Conservation (phyloP, 495 filamentous ascomycete genomes). For the Oleoguttula mirabilis region DNA sequence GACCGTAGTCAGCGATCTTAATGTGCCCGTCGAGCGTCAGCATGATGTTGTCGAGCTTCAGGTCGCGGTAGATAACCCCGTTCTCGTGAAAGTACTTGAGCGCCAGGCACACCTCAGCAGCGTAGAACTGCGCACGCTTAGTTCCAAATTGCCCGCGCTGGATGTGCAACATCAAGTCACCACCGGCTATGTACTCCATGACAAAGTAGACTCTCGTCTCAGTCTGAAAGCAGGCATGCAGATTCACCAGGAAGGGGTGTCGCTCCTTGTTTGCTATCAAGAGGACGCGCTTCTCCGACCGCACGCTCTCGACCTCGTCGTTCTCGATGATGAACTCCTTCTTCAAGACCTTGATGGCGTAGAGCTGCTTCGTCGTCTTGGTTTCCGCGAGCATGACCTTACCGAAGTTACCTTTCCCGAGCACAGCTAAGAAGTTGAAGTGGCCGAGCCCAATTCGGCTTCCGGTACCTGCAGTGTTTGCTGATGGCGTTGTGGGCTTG, state of each 20-base stretch:
- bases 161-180: slow-evolving; percentile 98
- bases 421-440: slow-evolving; percentile 98
- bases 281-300: slow-evolving; percentile 95
- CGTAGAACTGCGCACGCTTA: slow-evolving; percentile 96
- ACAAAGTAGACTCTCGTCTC: slow-evolving; percentile 98
- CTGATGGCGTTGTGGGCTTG: slow-evolving; percentile 25
- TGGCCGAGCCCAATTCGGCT: slow-evolving; percentile 86
- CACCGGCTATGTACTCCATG: slow-evolving; percentile 99
- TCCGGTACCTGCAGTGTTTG: slow-evolving; percentile 45
- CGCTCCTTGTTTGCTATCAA: slow-evolving; percentile 95
- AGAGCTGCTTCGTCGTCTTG: slow-evolving; percentile 79
- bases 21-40: slow-evolving; percentile 94
- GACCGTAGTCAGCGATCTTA: slow-evolving; percentile 96
- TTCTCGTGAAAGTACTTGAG: slow-evolving; percentile 99
- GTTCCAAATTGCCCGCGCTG: slow-evolving; percentile 91
- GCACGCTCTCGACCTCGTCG: slow-evolving; percentile 97
- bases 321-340: slow-evolving; percentile 99
- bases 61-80: slow-evolving; percentile 96
- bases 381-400: slow-evolving; percentile 99
- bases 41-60: slow-evolving; percentile 98
- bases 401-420: slow-evolving; percentile 98
- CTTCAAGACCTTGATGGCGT: slow-evolving; percentile 98
- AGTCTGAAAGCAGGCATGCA: slow-evolving; percentile 98
- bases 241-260: slow-evolving; percentile 87
- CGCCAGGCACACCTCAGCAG: slow-evolving; percentile 90